Base-by-base conservation (phyloP, 352 stramenopile genomes). In the Plasmopara muralis region DNA sequence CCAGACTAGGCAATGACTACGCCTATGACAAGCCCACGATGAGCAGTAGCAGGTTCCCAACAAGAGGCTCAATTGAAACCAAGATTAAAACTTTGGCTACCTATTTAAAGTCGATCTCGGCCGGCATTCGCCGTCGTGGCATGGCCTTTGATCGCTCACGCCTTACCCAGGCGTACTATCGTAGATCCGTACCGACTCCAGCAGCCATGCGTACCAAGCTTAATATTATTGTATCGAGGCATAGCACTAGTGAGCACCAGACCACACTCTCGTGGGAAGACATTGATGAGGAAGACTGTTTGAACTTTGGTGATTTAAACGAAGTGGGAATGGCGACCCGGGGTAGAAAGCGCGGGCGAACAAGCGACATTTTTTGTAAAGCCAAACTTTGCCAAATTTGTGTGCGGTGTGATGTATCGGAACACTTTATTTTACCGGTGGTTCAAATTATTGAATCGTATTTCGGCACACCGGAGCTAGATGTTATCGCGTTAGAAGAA, bases 401-500 rank as follows among this genome's bases (percentile, higher is more conserved):
- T 49, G 45, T 60, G 43, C 60, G 64, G 31, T 85, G 63, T 29
- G 70, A 73, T 9, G 72, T 85, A 25, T 74, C 60, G 0, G 52
- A 52, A 10, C 53, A 64, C 35, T 72, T 72, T 51, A 43, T 78
- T 29, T 68, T 72, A 15, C 55, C 70, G 18, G 78, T 86, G 18
- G 60, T 87, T 15, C 49, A 66, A 37, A 75, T 81, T 14, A 61
- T 87, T 12, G 57, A 69, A 40, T 52, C 48, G 9, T 64, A 67
- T 16, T 89, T 92, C 61, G 78, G 78, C 15, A 87, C 81, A 6
- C 75, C 66, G 15, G 55, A 80, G 33, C 60, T 92, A 30, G 78
- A 92, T 57, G 62, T 92, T 40, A 79, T 87, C 15, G 58, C 67
- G n/a, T 56, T 92, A 25, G 72, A 85, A 34, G 64, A 83, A n/a